Evolutionary conservation across 306 rosid genomes (phyloP), one percentile per base, ranked within the genome.

Genomic region (Glycyrrhiza uralensis): DNA sequence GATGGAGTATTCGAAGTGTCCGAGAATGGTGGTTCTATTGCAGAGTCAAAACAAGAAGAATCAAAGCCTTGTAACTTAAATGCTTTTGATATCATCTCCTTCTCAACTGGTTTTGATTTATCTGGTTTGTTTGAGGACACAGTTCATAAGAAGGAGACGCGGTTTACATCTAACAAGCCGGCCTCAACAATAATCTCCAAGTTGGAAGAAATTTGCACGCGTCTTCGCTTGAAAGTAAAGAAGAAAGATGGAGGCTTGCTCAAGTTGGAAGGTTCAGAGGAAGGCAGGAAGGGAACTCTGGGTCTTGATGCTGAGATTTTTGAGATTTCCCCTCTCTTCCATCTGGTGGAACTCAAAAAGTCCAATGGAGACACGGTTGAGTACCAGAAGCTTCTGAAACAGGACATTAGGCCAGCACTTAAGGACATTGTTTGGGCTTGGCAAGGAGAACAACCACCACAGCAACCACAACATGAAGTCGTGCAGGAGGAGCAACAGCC

Each of bases 51-150:
- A 63, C 88, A 73, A 83, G 87, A 82, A 65, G 74, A 47, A 56
- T 65, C 47, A n/a, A 89, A 70, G 74, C 96, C 86, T 4, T 81
- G 77, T 58, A 86, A 83, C 49, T 72, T 92, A 69, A 95, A 92
- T 24, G 99, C 99, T 3, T 95, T 95, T 41, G 99, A 88, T 59
- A 95, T 95, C 74, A 92, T 95, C 74, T 95, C 99, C 61, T 83
- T 82, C 72, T 95, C 99, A 1, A 72, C 92, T n/a, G 99, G 97
- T 42, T 84, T 95, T 56, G 97, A 95, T 66, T 71, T 95, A 78
- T 89, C 99, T 3, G 93, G 97, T n/a, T 71, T 95, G 77, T 92
- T 95, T 23, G 96, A 82, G 71, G 90, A 84, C 60, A 71, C 79
- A 7, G 85, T 69, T 38, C 63, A 38, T 26, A 88, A 84, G 77